Percentiles rank a stretch among this genome's conserved stretches.
Conservation (phyloP, 2,329 filamentous ascomycete species). For the Ustilaginoidea virens region DNA sequence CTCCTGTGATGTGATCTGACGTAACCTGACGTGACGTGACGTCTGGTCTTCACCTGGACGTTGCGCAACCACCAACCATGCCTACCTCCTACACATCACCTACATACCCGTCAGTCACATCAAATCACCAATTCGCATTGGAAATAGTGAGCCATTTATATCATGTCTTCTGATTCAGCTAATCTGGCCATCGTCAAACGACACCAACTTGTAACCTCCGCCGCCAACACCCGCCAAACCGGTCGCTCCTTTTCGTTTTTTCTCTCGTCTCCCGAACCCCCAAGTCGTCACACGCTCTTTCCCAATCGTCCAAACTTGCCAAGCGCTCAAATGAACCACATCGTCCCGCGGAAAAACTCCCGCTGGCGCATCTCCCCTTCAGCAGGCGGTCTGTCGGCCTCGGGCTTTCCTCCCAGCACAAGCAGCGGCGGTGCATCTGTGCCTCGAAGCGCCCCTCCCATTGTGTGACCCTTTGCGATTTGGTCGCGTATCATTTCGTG, state of each 20-base stretch:
- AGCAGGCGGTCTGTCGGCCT: conserved; percentile 8
- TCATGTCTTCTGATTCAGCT: no score
- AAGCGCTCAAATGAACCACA: conserved; percentile 25
- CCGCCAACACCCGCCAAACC: conserved; percentile 20
- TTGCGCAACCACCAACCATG: no score
- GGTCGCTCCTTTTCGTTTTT: conserved; percentile 17
- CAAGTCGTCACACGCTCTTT: not conserved
- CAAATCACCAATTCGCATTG: no score
- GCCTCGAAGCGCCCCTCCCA: conserved; percentile 8
- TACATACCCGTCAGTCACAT: no score
- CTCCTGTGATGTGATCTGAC: no score
- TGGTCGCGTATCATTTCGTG: conserved; percentile 23
- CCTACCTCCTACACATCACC: no score
- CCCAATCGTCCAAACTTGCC: not conserved
- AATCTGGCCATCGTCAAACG: no score
- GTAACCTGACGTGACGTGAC: no score
- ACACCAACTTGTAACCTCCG: conserved; percentile 15
- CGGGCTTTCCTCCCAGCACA: conserved; percentile 13
- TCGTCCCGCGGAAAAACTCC: conserved; percentile 21
- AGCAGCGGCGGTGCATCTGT: conserved; percentile 16
- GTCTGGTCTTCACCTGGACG: no score
- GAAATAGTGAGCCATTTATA: no score
- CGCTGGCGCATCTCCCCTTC: conserved; percentile 17
- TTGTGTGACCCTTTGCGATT: conserved; percentile 21
- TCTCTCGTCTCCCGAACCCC: not conserved